Conservation (phyloP, 768 basidiomycete genomes). For the Leccinum variicolor region DNA sequence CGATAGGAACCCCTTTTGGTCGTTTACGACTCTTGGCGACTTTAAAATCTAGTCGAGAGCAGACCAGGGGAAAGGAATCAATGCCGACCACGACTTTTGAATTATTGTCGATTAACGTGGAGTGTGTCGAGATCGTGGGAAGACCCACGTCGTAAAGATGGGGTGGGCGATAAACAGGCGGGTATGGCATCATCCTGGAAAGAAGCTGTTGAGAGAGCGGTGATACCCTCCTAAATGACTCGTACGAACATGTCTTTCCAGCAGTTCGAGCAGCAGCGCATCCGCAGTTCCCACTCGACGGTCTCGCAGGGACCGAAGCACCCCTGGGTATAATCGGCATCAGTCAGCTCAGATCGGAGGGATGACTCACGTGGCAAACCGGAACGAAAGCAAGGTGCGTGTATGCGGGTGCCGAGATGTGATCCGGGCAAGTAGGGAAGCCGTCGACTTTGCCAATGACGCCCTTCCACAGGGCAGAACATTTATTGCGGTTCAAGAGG, state of each 20-base stretch:
- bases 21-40: background rate
- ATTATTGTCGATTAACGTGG: background rate
- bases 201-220: background rate
- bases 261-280: slow-evolving; percentile 9
- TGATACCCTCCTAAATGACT: background rate
- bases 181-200: background rate
- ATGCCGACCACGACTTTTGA: background rate
- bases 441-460: slow-evolving; percentile 18
- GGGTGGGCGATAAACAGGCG: too few relatives aligned
- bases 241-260: slow-evolving; percentile 7
- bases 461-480: slow-evolving; percentile 24
- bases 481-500: slow-evolving; percentile 13
- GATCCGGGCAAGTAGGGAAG: slow-evolving; percentile 25
- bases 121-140: background rate
- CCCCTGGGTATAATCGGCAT: background rate
- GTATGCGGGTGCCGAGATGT: slow-evolving; percentile 24
- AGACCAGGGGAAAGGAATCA: accelerated
- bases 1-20: background rate
- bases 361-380: slow-evolving; percentile 29
- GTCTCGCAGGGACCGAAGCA: slow-evolving; percentile 1
- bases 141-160: background rate
- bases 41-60: slow-evolving; percentile 1
- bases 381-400: slow-evolving; percentile 27
- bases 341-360: background rate
- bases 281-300: slow-evolving; percentile 8